Evolutionary conservation across 2,329 filamentous ascomycete genomes (phyloP), one percentile per base, ranked within the genome.

Genomic region (Alternaria brassicicola): DNA sequence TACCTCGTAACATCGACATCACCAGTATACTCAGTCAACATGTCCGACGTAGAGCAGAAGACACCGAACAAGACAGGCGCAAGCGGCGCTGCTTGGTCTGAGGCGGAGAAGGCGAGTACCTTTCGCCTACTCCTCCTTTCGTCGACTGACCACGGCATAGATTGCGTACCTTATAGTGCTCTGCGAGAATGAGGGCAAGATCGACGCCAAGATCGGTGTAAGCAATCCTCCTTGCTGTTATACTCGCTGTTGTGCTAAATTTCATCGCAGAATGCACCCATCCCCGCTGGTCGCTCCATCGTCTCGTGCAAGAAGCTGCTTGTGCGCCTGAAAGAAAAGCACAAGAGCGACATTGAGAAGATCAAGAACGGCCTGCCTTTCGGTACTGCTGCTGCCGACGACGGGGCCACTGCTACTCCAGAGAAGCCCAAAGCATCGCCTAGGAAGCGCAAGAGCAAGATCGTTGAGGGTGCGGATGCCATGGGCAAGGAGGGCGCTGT

Each of bases 241-340:
- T 21, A 10, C 9, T 13, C n/a, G 21, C 13, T 5, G 10, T 17
- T 23, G 43, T 41, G 46, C 58, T 61, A 28, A 66, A 21, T 39
- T 47, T 1, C 17, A 4, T 4, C 7, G 1, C 46, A 73, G 68
- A 58, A 59, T 21, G 60, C 68, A 5, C 71, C 71, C 4, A 60
- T 65, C 17, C 72, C 70, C 2, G 52, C 39, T n/a, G 67, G 67
- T 9, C 68, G 71, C 39, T 57, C 61, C 28, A 30, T 62, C 21
- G 61, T 68, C 52, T 69, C 72, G 1, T 75, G 72, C 57, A 56
- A 66, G 52, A 67, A 64, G 47, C 62, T 74, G 48, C 36, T 73
- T 21, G 38, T 38, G 2, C 68, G 67, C 25, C 61, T 74, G 13
- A 71, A 70, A 57, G 61, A 59, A n/a, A 66, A 65, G 30, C 47